These are phyloP conservation scores for Chlorophyllum brunneum DNA, from an alignment of 768 basidiomycete genomes.

Conservation along the genomic window DNA sequence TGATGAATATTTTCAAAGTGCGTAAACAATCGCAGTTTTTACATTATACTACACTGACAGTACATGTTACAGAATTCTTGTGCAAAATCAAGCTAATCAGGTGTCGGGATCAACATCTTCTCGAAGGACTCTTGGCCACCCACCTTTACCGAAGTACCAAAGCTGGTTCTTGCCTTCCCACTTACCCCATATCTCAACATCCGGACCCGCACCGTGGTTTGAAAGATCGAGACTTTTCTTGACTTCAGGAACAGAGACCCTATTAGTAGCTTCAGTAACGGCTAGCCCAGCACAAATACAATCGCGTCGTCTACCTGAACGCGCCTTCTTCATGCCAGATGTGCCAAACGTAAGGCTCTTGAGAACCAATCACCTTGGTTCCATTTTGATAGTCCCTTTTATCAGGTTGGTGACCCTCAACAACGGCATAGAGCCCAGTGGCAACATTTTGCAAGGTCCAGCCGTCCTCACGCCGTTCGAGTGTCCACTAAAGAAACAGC, in stretches of 20 bases:
- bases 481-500: conserved; percentile 27
- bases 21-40: too few species aligned
- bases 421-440: conserved; percentile 27
- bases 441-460: conserved; percentile 32
- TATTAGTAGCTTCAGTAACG: conserved; percentile 14
- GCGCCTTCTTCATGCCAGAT: conserved; percentile 30
- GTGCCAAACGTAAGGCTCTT: conserved; percentile 30
- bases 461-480: conserved; percentile 20
- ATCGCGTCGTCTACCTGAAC: conserved; percentile 19
- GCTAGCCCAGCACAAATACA: neutral
- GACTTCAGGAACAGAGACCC: conserved; percentile 34
- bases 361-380: conserved; percentile 23
- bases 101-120: neutral
- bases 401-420: conserved; percentile 13
- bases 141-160: conserved; percentile 21
- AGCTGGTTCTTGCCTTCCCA: conserved; percentile 39
- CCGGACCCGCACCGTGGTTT: conserved; percentile 39
- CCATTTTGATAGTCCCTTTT: conserved; percentile 23
- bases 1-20: too few species aligned
- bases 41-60: too few species aligned
- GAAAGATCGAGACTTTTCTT: conserved; percentile 36
- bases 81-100: neutral
- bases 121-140: neutral
- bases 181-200: conserved; percentile 36
- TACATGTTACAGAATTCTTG: neutral